Base-by-base conservation (phyloP, 257 asterid species). In the Jacaranda copaia region DNA sequence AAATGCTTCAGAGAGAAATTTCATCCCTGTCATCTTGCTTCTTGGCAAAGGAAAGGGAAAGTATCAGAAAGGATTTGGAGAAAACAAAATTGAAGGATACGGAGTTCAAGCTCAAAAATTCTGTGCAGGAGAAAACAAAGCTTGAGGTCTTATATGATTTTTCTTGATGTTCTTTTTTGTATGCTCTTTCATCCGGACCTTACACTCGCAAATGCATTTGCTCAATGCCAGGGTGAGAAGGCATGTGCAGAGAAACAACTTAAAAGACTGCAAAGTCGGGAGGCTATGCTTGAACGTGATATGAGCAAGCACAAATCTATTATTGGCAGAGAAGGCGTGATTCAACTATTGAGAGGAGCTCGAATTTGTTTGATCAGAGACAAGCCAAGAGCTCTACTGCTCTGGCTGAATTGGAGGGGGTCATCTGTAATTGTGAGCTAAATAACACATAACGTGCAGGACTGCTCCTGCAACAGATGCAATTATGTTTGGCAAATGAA, bases 111-210 rank as follows among this genome's bases (percentile, higher is more conserved):
- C 92, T 91, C 77, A 91, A 87, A 89, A 95, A 87, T 81, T 82
- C 85, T 38, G 83, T 93, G 57, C 99, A 95, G 85, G 99, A 93
- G 84, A 93, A 90, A 87, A 96, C 97, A 77, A 96, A 91, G 77
- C 97, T 96, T 76, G 98, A 96, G 99, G 99, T 95, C 65, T 77
- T 58, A 38, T 59, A n/a, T 70, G 35, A 18, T 14, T 63, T 38
- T 40, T 70, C 60, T 70, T 68, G 46, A 39, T 62, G 58, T 84
- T 46, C 52, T 56, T 66, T 76, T 65, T 67, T 58, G 42, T 83
- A 32, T 20, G 81, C 49, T 61, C 35, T 66, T 80, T 66, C 56
- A 15, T 68, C 40, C 68, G 68, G 68, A 79, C 19, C 15, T 73
- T 63, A 25, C 13, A 46, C 52, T 75, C 61, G 8, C 25, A 18